A percentile compares a stretch with the other conserved stretches of the same genome.
Conservation (phyloP, 768 basidiomycete genomes). For the Mrakia frigida region DNA sequence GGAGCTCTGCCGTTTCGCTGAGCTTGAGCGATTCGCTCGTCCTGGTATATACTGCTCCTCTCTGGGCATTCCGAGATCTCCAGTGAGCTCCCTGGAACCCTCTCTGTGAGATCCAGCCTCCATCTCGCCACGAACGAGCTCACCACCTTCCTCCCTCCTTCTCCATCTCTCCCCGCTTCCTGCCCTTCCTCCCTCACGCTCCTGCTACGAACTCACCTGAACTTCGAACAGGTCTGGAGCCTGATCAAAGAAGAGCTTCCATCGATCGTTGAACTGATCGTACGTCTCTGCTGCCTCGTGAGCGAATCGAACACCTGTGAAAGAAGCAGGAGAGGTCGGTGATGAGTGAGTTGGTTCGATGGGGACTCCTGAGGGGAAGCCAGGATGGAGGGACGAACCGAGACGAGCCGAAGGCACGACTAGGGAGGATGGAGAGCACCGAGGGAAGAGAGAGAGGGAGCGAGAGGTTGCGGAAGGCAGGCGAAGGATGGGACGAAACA, state of each 20-base stretch:
- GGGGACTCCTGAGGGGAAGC: constrained; percentile 6
- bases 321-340: not conserved
- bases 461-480: not conserved
- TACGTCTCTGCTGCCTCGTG: constrained; percentile 81
- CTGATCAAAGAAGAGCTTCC: constrained; percentile 84
- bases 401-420: not conserved
- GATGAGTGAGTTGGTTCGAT: not conserved
- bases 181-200: not conserved
- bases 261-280: constrained; percentile 89
- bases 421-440: not conserved
- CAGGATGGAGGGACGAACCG: not conserved
- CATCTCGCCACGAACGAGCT: not conserved
- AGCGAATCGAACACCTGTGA: constrained; percentile 23
- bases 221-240: constrained; percentile 97
- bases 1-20: not conserved
- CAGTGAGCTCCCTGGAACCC: too few relatives aligned
- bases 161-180: not conserved
- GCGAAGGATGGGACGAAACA: not conserved
- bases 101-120: too few relatives aligned
- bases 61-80: too few relatives aligned
- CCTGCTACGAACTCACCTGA: constrained; percentile 24
- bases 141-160: not conserved
- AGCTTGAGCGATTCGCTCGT: too few relatives aligned
- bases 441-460: not conserved
- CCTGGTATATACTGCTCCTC: too few relatives aligned